phyloP scores from a whole-genome alignment of 179 eudicot species.

The Corrigiola litoralis region DNA sequence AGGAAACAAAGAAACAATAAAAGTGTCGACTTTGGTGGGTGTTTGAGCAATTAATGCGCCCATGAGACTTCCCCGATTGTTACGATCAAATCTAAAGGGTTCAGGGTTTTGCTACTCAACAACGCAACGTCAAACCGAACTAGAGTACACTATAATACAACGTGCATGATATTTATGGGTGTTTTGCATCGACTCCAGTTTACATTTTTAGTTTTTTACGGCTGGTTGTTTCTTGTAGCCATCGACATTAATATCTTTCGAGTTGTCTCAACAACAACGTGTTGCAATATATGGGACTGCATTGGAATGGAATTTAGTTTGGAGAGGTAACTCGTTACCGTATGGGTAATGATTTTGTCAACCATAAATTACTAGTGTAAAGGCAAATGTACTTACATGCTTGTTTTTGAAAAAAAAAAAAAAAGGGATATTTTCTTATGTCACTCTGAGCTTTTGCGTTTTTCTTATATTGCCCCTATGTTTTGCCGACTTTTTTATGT shows the following conservation, averaged over 20 bases:
- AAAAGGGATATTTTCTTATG: too few species aligned
- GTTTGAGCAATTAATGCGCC: slow-evolving; percentile 22
- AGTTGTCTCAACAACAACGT: not conserved
- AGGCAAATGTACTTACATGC: too few species aligned
- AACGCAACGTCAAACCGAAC: not conserved
- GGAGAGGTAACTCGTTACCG: too few species aligned
- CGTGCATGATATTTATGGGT: too few species aligned
- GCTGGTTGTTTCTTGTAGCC: slow-evolving; percentile 8
- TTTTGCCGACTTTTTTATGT: too few species aligned
- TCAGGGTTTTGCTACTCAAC: slow-evolving; percentile 11
- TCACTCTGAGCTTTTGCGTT: too few species aligned
- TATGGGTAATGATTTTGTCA: too few species aligned
- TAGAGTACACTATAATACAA: not conserved
- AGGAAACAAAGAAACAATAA: not conserved
- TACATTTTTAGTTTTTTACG: not conserved
- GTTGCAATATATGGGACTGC: too few species aligned
- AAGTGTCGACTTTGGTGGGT: slow-evolving; percentile 13
- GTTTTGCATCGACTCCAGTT: not conserved
- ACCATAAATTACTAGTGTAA: too few species aligned
- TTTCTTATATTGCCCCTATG: too few species aligned
- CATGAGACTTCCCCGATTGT: slow-evolving; percentile 24
- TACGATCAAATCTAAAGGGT: slow-evolving; percentile 13
- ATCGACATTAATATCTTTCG: not conserved
- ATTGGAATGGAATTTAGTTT: too few species aligned
- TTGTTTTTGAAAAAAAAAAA: too few species aligned